These are phyloP conservation scores for Podospora pseudoanserina DNA, from an alignment of 495 filamentous ascomycete genomes.

Conservation along the genomic window DNA sequence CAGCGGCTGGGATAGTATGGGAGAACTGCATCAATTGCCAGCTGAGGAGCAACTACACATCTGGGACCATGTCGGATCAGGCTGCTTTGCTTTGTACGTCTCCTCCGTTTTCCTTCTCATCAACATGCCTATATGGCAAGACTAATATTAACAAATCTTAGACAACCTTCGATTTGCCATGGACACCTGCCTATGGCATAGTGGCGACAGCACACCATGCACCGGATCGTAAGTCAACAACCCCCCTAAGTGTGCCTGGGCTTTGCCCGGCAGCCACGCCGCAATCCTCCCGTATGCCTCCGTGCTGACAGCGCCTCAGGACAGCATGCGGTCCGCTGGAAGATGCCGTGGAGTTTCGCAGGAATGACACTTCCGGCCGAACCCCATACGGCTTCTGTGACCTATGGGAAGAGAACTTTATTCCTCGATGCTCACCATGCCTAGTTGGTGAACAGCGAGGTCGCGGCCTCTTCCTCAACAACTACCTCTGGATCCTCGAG, in stretches of 20 bases:
- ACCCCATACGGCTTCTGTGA: slow-evolving; percentile 42
- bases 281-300: background rate
- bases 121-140: too few species aligned
- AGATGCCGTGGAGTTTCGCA: slow-evolving; percentile 35
- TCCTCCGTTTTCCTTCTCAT: background rate
- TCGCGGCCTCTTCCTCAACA: slow-evolving; percentile 34
- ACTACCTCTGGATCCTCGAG: slow-evolving; percentile 46
- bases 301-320: slow-evolving; percentile 28
- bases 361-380: slow-evolving; percentile 29
- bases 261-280: background rate
- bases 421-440: slow-evolving; percentile 38
- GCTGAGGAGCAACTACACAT: slow-evolving; percentile 35
- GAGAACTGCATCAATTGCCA: slow-evolving; percentile 44
- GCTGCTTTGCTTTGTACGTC: slow-evolving; percentile 42
- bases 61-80: slow-evolving; percentile 33
- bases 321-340: slow-evolving; percentile 39
- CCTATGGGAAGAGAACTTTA: slow-evolving; percentile 32
- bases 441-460: slow-evolving; percentile 19
- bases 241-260: background rate
- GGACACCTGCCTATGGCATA: slow-evolving; percentile 38
- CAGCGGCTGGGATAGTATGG: slow-evolving; percentile 34
- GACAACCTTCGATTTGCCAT: slow-evolving; percentile 46
- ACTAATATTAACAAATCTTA: slow-evolving; percentile 20
- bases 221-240: slow-evolving; percentile 35
- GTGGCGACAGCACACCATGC: slow-evolving; percentile 34